These are phyloP conservation scores for Ochetophila trinervis DNA, from an alignment of 306 rosid genomes.

Conservation along the genomic window DNA sequence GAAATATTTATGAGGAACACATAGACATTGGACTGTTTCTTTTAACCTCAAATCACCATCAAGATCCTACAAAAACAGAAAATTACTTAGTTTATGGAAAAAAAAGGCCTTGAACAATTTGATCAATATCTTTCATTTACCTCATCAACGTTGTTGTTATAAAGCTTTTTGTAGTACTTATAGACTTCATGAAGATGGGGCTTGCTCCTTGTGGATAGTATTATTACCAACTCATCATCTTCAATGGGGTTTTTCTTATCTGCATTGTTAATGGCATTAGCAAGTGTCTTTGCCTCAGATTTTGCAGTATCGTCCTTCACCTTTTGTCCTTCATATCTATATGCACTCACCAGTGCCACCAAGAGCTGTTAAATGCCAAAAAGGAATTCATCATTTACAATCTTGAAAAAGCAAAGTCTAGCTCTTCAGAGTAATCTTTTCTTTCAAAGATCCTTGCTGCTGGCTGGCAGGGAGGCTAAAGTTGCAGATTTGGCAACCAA, in stretches of 20 bases:
- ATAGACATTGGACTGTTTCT: conserved; percentile 69
- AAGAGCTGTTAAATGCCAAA: conserved; percentile 53
- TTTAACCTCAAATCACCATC: conserved; percentile 45
- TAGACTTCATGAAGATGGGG: conserved; percentile 51
- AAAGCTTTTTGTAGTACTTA: conserved; percentile 62
- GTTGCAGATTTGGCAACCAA: too few species aligned
- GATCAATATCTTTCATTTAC: conserved; percentile 37
- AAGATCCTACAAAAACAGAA: conserved; percentile 52
- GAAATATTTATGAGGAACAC: conserved; percentile 60
- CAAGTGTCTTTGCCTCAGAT: conserved; percentile 59
- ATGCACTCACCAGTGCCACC: conserved; percentile 82
- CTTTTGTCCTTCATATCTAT: conserved; percentile 86
- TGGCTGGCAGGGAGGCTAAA: too few species aligned
- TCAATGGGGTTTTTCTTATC: conserved; percentile 41
- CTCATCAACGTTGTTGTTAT: conserved; percentile 64
- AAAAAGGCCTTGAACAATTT: neutral
- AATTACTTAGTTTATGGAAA: too few species aligned
- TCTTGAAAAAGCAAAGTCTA: neutral
- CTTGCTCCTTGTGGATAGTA: conserved; percentile 83
- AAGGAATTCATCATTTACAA: neutral
- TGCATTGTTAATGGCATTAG: conserved; percentile 46
- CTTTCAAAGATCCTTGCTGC: too few species aligned
- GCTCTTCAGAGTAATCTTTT: too few species aligned
- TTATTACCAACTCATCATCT: conserved; percentile 68
- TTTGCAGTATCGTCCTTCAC: conserved; percentile 57